Evolutionary conservation across 225 moss, liverwort and hornwort genomes (phyloP).

Genomic region (Climacium dendroides): DNA sequence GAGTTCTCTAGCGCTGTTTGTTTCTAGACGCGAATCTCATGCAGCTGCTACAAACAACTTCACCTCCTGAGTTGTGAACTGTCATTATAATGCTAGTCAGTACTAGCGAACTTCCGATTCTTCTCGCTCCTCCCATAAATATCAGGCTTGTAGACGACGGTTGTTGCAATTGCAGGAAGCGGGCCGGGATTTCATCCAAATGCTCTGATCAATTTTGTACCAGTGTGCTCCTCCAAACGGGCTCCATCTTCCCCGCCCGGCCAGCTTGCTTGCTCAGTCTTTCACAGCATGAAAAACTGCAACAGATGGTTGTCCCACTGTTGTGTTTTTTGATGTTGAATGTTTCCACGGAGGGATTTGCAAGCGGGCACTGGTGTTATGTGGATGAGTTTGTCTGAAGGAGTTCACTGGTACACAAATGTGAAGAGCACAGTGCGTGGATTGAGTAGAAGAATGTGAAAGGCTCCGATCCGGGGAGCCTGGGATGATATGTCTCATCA

Average conservation of each 20-base stretch:
- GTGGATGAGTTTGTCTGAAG: conserved; percentile 19
- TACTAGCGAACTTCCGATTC: neutral
- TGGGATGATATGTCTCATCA: neutral
- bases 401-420: conserved; percentile 44
- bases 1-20: neutral
- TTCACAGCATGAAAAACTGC: neutral
- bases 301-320: neutral
- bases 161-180: too few relatives aligned
- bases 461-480: neutral
- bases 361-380: neutral
- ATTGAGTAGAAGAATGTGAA: neutral
- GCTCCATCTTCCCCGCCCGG: neutral
- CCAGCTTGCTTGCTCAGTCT: neutral
- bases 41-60: neutral
- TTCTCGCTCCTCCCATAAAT: neutral
- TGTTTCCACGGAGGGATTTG: neutral
- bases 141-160: neutral
- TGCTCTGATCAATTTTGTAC: conserved; percentile 24
- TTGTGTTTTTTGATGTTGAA: neutral
- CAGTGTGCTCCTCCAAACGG: conserved; percentile 26
- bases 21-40: too few relatives aligned
- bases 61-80: neutral
- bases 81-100: too few relatives aligned
- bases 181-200: neutral
- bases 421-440: neutral